Conservation (phyloP, 805 yeast genomes). For the Saccharomyces kudriavzevii region DNA sequence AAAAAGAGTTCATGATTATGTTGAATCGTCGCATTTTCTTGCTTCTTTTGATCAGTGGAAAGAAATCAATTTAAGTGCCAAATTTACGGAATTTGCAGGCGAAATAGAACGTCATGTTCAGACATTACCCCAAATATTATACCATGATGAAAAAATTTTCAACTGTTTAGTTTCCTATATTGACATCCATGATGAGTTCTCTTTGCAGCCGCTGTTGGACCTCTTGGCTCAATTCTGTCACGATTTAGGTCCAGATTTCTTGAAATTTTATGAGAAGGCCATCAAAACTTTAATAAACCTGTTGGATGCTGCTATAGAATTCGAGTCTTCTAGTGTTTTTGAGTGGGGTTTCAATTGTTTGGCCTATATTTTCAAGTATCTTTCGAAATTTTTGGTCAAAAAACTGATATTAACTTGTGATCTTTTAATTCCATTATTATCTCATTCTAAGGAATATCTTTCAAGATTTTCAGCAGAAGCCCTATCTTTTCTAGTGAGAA, state of each 20-base stretch:
- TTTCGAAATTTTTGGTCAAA: constrained; percentile 53
- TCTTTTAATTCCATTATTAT: constrained; percentile 53
- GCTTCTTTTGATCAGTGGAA: constrained; percentile 80
- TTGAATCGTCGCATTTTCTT: constrained; percentile 68
- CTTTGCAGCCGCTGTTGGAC: constrained; percentile 77
- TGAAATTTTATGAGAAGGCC: constrained; percentile 54
- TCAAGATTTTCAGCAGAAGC: constrained; percentile 87
- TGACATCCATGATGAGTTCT: constrained; percentile 50
- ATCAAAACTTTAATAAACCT: constrained; percentile 44
- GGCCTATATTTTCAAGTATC: constrained; percentile 84
- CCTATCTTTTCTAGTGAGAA: constrained; percentile 71
- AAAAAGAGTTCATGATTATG: constrained; percentile 59
- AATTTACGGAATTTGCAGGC: constrained; percentile 55
- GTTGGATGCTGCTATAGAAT: constrained; percentile 34
- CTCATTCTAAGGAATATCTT: constrained; percentile 53
- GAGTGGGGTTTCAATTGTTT: constrained; percentile 81
- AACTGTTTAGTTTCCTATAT: constrained; percentile 42
- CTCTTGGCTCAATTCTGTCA: constrained; percentile 77
- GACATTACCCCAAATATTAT: constrained; percentile 72
- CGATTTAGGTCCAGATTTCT: constrained; percentile 86
- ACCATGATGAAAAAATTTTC: constrained; percentile 59
- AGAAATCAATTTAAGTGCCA: constrained; percentile 72
- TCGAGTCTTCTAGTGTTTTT: constrained; percentile 52
- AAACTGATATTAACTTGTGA: constrained; percentile 66
- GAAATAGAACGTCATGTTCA: constrained; percentile 48